Evolutionary conservation across 371 early-diverging fungal species (phyloP).

Genomic region (Blakeslea trispora): DNA sequence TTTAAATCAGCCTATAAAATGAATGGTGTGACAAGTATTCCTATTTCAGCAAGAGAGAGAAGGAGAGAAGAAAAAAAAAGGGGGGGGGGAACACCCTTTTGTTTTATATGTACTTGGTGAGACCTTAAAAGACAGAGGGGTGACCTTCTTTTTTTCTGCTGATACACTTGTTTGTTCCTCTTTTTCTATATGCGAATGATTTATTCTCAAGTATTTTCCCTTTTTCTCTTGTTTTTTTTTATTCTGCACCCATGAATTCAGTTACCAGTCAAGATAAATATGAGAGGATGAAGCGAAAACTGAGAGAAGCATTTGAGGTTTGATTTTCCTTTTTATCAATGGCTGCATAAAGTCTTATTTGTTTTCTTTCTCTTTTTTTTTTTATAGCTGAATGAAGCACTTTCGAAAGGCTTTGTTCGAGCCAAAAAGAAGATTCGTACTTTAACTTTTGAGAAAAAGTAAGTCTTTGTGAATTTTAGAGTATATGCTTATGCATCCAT

Average conservation of each 20-base stretch:
- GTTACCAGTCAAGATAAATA: conserved; percentile 45
- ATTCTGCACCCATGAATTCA: conserved; percentile 5
- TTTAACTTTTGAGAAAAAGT: conserved; percentile 30
- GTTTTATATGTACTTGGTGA: no score
- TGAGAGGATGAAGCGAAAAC: conserved; percentile 51
- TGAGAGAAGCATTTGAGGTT: conserved; percentile 44
- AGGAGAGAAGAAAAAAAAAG: no score
- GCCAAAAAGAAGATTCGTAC: conserved; percentile 27
- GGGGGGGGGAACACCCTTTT: no score
- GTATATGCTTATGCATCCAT: not conserved
- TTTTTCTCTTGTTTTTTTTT: no score
- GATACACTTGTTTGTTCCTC: not conserved
- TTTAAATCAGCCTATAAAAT: not conserved
- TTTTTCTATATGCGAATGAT: conserved; percentile 1
- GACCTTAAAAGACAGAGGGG: not conserved
- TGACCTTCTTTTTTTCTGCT: not conserved
- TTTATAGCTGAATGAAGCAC: conserved; percentile 50
- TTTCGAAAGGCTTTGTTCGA: conserved; percentile 29
- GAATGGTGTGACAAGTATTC: no score
- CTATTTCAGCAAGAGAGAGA: no score
- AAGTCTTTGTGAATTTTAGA: not conserved
- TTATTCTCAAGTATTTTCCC: not conserved
- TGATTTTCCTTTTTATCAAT: no score
- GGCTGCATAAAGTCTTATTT: not conserved
- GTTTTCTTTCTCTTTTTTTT: no score